Base-by-base conservation (phyloP, 2,329 filamentous ascomycete genomes). In the Monosporascus sp. region DNA sequence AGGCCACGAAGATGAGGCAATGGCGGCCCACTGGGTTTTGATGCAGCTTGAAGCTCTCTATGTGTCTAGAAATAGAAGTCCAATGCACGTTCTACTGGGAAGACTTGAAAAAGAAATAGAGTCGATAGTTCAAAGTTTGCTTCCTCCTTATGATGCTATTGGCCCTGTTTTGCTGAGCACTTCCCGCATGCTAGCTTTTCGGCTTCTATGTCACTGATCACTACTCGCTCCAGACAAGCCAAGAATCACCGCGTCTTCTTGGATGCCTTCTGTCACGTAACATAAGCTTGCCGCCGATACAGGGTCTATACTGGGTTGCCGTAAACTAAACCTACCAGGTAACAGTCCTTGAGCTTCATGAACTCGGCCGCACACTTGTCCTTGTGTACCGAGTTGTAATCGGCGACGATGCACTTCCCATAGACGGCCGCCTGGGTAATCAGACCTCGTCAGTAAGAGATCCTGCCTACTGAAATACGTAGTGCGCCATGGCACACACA, bases 351-450 rank as follows among this genome's bases (percentile, higher is more conserved):
- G 48, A 97, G 70, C 60, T 76, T 84, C 71, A 94, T 76, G 62
- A 99, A 97, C 66, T 97, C 91, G 54, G 83, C 84, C 5, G 80
- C 78, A 66, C 94, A 99, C 77, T 94, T 94, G 67, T 97, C 90
- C 67, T 96, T 96, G 62, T 91, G 82, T 3, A 96, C 83, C 4
- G 90, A 83, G 67, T 93, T 93, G 73, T 96, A 97, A 67, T 97
- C 93, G 39, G 84, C 83, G 49, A 93, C 81, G 59, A 99, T 86
- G 69, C 94, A 99, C 77, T 91, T 92, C 60, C 93, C 94, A 66
- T 97, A 99, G 14, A 82, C 77, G 3, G 90, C 79, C 50, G 90
- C 88, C 93, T 97, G 51, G 17, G 18, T 37, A 18, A 17, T 51
- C 50, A 48, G 25, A 49, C 46, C 18, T 20, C 25, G 20, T 49